Evolutionary conservation across 148 eudicot species (phyloP), one percentile per base, ranked within the genome.

Genomic region (Heliamphora exappendiculata): DNA sequence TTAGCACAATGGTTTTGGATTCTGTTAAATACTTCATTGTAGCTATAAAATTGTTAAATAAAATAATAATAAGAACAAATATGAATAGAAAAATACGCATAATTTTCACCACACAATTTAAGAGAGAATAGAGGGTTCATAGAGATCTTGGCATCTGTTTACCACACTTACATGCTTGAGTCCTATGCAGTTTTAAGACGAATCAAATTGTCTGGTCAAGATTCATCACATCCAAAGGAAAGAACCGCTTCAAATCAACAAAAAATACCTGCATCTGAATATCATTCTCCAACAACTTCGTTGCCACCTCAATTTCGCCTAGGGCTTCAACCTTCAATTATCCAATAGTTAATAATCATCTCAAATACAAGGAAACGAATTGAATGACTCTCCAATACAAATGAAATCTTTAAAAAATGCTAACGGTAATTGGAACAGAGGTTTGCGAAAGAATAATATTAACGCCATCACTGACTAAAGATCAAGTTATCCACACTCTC

Each of bases 301-400:
- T 88, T 72, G 99, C 99, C 60, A 93, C 82, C 87, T 91, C 97
- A 77, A 95, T 95, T 83, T 95, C 97, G 71, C 94, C 90, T 41
- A 95, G 91, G 64, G 99, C 97, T 86, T 93, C 99, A 85, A 95
- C 99, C 99, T 95, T 72, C 49, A 49, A 74, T 26, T 57, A 78
- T 64, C 37, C 45, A 70, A 76, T 37, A 65, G 62, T 72, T 20
- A 72, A 65, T 54, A 26, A 22, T 64, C 41, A 72, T 49, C 31
- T 29, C 57, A 16, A 57, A 44, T 41, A 47, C 41, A 16, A 58
- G 14, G 33, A 68, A 77, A 42, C n/a, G 47, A 47, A 63, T 13
- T 41, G 10, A 7, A 22, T 26, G 58, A 58, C 28, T 59, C 9
- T 74, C 33, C 63, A 39, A 57, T 42, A 72, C 36, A 41, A 13